These are phyloP conservation scores for Fonsecaea pedrosoi DNA, from an alignment of 2,329 filamentous ascomycete genomes.

Conservation along the genomic window DNA sequence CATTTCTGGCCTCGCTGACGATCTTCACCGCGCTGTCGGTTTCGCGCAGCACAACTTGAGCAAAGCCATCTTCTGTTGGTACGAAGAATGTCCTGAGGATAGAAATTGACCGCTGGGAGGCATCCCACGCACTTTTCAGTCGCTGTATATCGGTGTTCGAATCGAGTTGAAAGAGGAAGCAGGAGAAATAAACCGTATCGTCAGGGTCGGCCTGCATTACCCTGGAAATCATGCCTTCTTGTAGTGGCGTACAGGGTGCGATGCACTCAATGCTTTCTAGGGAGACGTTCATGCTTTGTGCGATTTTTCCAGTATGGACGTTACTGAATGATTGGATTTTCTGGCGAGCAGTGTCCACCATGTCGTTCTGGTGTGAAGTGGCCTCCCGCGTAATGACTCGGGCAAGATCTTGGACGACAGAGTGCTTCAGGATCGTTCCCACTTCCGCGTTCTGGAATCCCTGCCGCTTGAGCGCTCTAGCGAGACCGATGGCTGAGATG, in stretches of 20 bases:
- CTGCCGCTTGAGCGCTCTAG: constrained; percentile 66
- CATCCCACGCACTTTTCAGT: constrained; percentile 65
- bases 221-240: constrained; percentile 82
- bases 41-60: constrained; percentile 67
- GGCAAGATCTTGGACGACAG: constrained; percentile 57
- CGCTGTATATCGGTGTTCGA: constrained; percentile 52
- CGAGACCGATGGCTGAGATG: constrained; percentile 77
- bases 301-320: constrained; percentile 62
- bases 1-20: constrained; percentile 43
- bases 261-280: constrained; percentile 71
- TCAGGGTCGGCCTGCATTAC: constrained; percentile 62
- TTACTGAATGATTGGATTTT: constrained; percentile 69
- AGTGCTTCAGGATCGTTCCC: constrained; percentile 70
- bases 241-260: constrained; percentile 81
- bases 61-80: constrained; percentile 74
- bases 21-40: constrained; percentile 42
- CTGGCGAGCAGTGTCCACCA: constrained; percentile 61
- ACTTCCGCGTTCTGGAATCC: constrained; percentile 69
- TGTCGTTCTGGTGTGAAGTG: background rate
- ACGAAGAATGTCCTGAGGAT: constrained; percentile 77
- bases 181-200: constrained; percentile 76
- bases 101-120: constrained; percentile 60
- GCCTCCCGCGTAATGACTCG: constrained; percentile 9
- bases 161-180: constrained; percentile 68
- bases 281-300: constrained; percentile 59